phyloP scores from a whole-genome alignment of 1,139 yeast species.

The Citeromyces hawaiiensis region DNA sequence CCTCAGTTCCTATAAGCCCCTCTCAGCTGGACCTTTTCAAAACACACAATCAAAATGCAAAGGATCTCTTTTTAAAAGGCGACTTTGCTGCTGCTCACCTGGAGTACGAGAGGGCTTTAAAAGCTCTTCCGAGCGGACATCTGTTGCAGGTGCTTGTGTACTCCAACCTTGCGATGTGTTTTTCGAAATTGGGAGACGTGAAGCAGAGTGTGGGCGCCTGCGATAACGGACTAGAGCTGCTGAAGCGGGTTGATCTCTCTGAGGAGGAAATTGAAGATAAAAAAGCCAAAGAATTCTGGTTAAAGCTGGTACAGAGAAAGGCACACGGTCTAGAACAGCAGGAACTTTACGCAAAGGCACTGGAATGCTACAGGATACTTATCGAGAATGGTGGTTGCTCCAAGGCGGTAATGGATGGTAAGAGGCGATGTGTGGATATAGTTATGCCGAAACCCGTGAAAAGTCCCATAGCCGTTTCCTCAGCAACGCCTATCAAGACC shows the following conservation, averaged over 20 bases:
- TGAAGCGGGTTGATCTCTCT: slow-evolving; percentile 6
- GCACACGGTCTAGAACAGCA: slow-evolving; percentile 79
- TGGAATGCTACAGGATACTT: slow-evolving; percentile 44
- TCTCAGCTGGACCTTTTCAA: slow-evolving; percentile 37
- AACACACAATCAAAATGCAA: slow-evolving; percentile 47
- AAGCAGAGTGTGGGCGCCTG: slow-evolving; percentile 44
- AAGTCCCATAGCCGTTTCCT: slow-evolving; percentile 10
- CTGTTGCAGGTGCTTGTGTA: slow-evolving; percentile 52
- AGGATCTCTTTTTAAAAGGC: slow-evolving; percentile 61
- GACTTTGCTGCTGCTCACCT: slow-evolving; percentile 60
- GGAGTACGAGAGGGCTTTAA: slow-evolving; percentile 48
- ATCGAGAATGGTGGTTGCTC: slow-evolving; percentile 57
- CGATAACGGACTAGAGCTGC: slow-evolving; percentile 38
- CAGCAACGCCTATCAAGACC: slow-evolving; percentile 13
- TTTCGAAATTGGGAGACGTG: slow-evolving; percentile 62
- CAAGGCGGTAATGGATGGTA: slow-evolving; percentile 64
- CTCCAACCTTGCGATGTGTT: slow-evolving; percentile 68
- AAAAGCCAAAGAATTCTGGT: slow-evolving; percentile 56
- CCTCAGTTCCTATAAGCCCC: slow-evolving; percentile 17
- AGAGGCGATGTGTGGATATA: slow-evolving; percentile 59
- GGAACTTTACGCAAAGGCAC: slow-evolving; percentile 57
- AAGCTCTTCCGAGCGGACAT: slow-evolving; percentile 51
- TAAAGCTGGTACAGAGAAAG: slow-evolving; percentile 50
- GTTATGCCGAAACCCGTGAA: slow-evolving; percentile 31
- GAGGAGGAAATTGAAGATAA: slow-evolving; percentile 35